Evolutionary conservation across 2,329 filamentous ascomycete genomes (phyloP), one percentile per base, ranked within the genome.

Genomic region (Fusarium nygamai): DNA sequence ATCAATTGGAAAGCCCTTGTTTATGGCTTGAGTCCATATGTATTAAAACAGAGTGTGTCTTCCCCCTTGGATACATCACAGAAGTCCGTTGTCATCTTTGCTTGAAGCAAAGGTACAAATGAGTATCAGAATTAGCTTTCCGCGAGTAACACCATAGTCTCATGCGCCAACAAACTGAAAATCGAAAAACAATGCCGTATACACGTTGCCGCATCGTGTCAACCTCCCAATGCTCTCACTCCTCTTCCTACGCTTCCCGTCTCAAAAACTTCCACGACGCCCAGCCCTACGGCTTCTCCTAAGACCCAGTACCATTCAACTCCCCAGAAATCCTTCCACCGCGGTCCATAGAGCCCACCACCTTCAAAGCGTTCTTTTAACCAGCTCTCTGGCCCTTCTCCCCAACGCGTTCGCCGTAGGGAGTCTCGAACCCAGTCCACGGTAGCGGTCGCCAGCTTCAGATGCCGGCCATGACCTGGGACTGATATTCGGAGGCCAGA

Each of bases 301-400:
- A 95, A 80, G 22, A 93, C 86, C 91, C 92, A 95, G 67, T 92
- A 88, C 81, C 94, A 95, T 48, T 87, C 83, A 69, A 94, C 81
- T 1, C 93, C 93, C 77, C 89, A 89, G 72, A 94, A 93, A 36
- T 89, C 87, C 79, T 87, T 91, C 93, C 93, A 95, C 79, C 82
- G 75, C 57, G 78, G 69, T 4, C 83, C 82, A 64, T 83, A 82
- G 39, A 83, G 71, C 4, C 81, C 81, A 8, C 91, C 91, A 19
- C 92, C 92, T 72, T 94, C 90, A 89, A 93, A 95, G 58, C 90
- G 87, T 81, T 94, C 92, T 44, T 86, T 85, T 44, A 95, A 83
- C 73, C 90, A 82, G 44, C 84, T 83, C 80, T 92, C 87, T 2
- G 92, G 90, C 38, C 88, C 88, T 82, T 94, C 92, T 50, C 88